These are phyloP conservation scores for Raffaelea ambrosiae DNA, from an alignment of 2,329 filamentous ascomycete genomes.

Conservation along the genomic window DNA sequence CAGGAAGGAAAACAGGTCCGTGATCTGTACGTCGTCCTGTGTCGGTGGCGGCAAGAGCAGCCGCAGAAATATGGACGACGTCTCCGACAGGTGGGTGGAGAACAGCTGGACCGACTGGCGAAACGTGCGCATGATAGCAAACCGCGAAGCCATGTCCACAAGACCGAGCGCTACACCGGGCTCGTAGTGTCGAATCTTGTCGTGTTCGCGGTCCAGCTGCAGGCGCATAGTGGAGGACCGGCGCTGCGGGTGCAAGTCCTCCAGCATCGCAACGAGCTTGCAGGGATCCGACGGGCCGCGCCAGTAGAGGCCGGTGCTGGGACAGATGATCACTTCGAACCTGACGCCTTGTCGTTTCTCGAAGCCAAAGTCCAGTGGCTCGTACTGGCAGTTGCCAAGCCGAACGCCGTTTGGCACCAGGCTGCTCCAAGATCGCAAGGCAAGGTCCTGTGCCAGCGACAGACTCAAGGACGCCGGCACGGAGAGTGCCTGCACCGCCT, in stretches of 20 bases:
- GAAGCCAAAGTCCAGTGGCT: too few species aligned
- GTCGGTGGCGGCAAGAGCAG: too few species aligned
- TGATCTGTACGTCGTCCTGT: too few species aligned
- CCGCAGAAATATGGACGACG: conserved; percentile 19
- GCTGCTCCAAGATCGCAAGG: too few species aligned
- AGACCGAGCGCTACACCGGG: conserved; percentile 5
- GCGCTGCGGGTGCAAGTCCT: too few species aligned
- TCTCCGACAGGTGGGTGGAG: conserved; percentile 18
- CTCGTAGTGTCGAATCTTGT: neutral
- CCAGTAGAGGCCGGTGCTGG: conserved; percentile 7
- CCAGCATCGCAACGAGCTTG: neutral
- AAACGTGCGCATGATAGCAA: conserved; percentile 37
- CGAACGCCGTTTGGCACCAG: too few species aligned
- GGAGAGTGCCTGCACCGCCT: too few species aligned
- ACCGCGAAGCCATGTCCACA: conserved; percentile 11
- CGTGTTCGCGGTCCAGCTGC: conserved; percentile 2
- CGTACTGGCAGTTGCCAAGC: too few species aligned
- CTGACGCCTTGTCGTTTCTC: neutral
- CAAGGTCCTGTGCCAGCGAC: too few species aligned
- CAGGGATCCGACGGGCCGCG: neutral
- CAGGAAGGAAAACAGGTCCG: too few species aligned
- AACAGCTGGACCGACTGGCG: conserved; percentile 40
- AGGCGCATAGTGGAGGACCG: too few species aligned
- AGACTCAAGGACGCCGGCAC: too few species aligned
- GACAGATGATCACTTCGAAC: conserved; percentile 8